These are phyloP conservation scores for Capsicum baccatum DNA, from an alignment of 257 asterid genomes.

Conservation along the genomic window DNA sequence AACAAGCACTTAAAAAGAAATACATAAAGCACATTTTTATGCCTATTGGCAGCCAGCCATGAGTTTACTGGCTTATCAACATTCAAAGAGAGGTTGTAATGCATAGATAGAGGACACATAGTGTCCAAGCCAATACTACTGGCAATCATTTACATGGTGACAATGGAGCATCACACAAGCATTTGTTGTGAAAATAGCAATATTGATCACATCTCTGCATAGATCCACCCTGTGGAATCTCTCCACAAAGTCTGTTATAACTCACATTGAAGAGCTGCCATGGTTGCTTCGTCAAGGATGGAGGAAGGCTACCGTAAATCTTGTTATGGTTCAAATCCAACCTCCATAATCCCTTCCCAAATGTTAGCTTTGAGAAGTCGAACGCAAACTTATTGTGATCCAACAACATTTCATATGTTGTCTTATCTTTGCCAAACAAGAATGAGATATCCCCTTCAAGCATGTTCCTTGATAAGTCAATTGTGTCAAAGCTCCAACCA, in stretches of 20 bases:
- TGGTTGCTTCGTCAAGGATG: too few relatives aligned
- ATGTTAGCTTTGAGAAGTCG: slow-evolving; percentile 45
- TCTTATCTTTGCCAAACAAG: slow-evolving; percentile 53
- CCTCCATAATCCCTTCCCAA: slow-evolving; percentile 35
- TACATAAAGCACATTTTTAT: background rate
- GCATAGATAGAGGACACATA: background rate
- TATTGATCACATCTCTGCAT: slow-evolving; percentile 42
- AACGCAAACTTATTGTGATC: slow-evolving; percentile 48
- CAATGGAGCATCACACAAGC: slow-evolving; percentile 62
- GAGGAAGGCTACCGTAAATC: slow-evolving; percentile 44
- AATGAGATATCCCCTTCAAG: slow-evolving; percentile 54
- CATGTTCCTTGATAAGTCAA: slow-evolving; percentile 48
- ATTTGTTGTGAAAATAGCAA: slow-evolving; percentile 45
- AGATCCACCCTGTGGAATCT: slow-evolving; percentile 53
- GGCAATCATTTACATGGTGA: slow-evolving; percentile 35
- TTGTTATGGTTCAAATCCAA: slow-evolving; percentile 56
- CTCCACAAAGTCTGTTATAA: too few relatives aligned
- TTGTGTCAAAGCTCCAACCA: slow-evolving; percentile 21
- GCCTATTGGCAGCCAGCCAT: background rate
- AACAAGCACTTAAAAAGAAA: too few relatives aligned
- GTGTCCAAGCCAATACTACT: background rate
- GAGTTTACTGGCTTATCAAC: background rate
- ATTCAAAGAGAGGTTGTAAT: background rate
- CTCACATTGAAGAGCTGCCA: too few relatives aligned
- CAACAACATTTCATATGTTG: slow-evolving; percentile 30